These are phyloP conservation scores for Fomitopsis pinicola DNA, from an alignment of 1,284 basidiomycete species.

Conservation along the genomic window DNA sequence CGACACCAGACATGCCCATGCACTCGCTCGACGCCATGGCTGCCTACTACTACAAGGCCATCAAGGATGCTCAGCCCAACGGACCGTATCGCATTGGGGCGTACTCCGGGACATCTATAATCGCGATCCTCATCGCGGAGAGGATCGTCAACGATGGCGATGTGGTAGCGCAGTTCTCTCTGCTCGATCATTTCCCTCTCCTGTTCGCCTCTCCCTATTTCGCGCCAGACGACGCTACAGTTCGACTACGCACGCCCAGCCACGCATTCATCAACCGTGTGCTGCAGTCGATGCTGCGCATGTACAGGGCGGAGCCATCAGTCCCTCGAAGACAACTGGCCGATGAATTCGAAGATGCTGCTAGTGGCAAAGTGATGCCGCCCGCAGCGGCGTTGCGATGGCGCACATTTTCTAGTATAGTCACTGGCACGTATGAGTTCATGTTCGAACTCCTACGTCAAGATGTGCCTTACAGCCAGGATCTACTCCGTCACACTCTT, in stretches of 20 bases:
- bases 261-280: not conserved
- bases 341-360: not conserved
- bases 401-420: not conserved
- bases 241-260: not conserved
- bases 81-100: conserved; percentile 3
- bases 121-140: not conserved
- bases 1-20: not conserved
- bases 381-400: not conserved
- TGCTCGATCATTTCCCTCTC: not conserved
- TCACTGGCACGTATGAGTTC: conserved; percentile 4
- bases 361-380: not conserved
- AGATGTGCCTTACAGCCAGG: too few relatives aligned
- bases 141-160: not conserved
- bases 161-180: not conserved
- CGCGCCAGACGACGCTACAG: not conserved
- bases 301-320: not conserved
- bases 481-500: too few relatives aligned
- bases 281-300: not conserved
- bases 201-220: not conserved
- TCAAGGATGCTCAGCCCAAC: not conserved
- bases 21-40: conserved; percentile 1
- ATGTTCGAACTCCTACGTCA: not conserved
- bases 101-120: not conserved
- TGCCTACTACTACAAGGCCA: not conserved
- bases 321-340: not conserved